These are phyloP conservation scores for Botrytis porri DNA, from an alignment of 2,329 filamentous ascomycete genomes.

Conservation along the genomic window DNA sequence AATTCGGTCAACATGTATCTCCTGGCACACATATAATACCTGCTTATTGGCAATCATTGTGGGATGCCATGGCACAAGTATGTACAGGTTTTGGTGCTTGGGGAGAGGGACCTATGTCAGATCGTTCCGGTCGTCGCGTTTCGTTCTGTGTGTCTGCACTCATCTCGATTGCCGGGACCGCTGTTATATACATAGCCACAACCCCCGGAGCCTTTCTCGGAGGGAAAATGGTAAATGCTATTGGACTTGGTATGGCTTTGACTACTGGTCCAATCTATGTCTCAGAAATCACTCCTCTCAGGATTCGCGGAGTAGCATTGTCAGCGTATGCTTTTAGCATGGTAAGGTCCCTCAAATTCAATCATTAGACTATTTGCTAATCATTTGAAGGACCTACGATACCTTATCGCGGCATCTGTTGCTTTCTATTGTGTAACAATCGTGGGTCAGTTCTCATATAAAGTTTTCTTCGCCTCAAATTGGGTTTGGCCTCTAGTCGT, in stretches of 20 bases:
- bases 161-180: not conserved
- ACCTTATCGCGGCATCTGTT: slow-evolving; percentile 11
- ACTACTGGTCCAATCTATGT: slow-evolving; percentile 11
- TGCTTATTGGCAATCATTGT: slow-evolving; percentile 10
- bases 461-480: slow-evolving; percentile 2
- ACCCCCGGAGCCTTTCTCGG: not conserved
- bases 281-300: slow-evolving; percentile 3
- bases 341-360: not conserved
- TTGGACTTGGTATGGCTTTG: slow-evolving; percentile 10
- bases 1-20: not conserved
- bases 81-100: slow-evolving; percentile 12
- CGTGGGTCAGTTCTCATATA: slow-evolving; percentile 7
- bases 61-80: slow-evolving; percentile 6
- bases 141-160: not conserved
- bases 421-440: slow-evolving; percentile 10
- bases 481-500: slow-evolving; percentile 4
- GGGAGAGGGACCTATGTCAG: slow-evolving; percentile 6
- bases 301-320: slow-evolving; percentile 11
- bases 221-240: not conserved
- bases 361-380: not conserved
- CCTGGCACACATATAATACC: not conserved
- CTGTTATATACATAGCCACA: not conserved
- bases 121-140: not conserved
- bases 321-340: slow-evolving; percentile 8
- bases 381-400: not conserved